These are phyloP conservation scores for Kluyveromyces aestuarii DNA, from an alignment of 805 yeast genomes.

Conservation along the genomic window DNA sequence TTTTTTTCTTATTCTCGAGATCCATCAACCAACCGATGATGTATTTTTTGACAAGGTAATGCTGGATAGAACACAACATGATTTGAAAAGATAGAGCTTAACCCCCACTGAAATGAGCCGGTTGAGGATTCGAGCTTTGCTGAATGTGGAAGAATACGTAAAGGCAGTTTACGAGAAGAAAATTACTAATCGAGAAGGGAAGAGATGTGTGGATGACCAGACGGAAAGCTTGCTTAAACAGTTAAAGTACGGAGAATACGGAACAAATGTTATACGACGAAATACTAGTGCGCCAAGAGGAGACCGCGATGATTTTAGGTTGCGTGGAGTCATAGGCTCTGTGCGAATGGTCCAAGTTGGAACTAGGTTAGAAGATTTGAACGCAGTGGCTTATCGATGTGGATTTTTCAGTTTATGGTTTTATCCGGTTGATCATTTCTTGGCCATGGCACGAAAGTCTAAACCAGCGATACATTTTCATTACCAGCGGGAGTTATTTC, in stretches of 20 bases:
- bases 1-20: background rate
- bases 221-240: background rate
- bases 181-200: background rate
- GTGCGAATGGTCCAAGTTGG: background rate
- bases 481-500: slow-evolving; percentile 9
- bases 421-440: slow-evolving; percentile 24
- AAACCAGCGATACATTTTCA: slow-evolving; percentile 21
- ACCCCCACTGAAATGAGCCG: background rate
- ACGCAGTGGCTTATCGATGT: slow-evolving; percentile 14
- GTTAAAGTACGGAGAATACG: background rate
- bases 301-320: background rate
- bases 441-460: slow-evolving; percentile 21
- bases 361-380: background rate
- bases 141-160: background rate
- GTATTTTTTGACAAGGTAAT: background rate
- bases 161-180: background rate
- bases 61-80: no score
- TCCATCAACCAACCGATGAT: background rate
- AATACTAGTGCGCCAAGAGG: background rate
- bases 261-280: background rate
- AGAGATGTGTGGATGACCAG: background rate
- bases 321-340: slow-evolving; percentile 1
- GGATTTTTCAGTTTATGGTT: slow-evolving; percentile 16
- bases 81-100: no score
- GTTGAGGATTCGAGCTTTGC: background rate